Evolutionary conservation across 2,329 filamentous ascomycete species (phyloP).

Genomic region (Pseudocercospora fijiensis): DNA sequence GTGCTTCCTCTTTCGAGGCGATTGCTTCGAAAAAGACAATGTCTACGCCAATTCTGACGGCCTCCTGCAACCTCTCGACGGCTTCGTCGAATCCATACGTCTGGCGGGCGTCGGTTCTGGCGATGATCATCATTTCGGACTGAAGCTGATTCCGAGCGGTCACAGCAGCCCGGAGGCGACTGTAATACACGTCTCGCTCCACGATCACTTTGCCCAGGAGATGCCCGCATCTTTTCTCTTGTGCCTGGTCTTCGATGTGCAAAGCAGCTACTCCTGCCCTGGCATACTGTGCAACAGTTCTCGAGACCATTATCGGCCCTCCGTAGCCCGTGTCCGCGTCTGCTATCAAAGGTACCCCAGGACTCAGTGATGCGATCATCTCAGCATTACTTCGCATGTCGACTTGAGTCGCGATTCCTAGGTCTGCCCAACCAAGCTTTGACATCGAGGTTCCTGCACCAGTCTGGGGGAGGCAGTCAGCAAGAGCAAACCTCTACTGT

Average conservation of each 20-base stretch:
- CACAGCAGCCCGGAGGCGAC: constrained; percentile 56
- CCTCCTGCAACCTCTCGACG: constrained; percentile 50
- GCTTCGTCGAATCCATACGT: constrained; percentile 57
- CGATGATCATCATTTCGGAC: constrained; percentile 62
- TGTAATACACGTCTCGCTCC: constrained; percentile 47
- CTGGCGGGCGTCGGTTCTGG: constrained; percentile 61
- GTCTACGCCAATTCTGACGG: constrained; percentile 56
- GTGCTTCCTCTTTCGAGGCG: constrained; percentile 51
- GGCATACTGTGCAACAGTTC: constrained; percentile 50
- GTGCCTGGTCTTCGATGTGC: constrained; percentile 62
- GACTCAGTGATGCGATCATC: constrained; percentile 27
- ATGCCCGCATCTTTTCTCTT: constrained; percentile 64
- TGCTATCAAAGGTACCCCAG: constrained; percentile 24
- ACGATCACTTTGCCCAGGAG: constrained; percentile 61
- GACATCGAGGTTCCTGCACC: constrained; percentile 29
- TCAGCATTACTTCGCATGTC: constrained; percentile 28
- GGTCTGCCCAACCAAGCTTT: constrained; percentile 25
- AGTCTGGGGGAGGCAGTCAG: constrained; percentile 18
- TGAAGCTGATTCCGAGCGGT: constrained; percentile 49
- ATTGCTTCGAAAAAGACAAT: constrained; percentile 60
- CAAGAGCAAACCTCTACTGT: not conserved
- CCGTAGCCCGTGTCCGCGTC: constrained; percentile 31
- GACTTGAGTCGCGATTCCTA: constrained; percentile 22
- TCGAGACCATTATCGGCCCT: constrained; percentile 52
- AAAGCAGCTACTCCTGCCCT: constrained; percentile 35